These are phyloP conservation scores for Blastobotrys arbuscula DNA, from an alignment of 1,139 yeast species.

Conservation along the genomic window DNA sequence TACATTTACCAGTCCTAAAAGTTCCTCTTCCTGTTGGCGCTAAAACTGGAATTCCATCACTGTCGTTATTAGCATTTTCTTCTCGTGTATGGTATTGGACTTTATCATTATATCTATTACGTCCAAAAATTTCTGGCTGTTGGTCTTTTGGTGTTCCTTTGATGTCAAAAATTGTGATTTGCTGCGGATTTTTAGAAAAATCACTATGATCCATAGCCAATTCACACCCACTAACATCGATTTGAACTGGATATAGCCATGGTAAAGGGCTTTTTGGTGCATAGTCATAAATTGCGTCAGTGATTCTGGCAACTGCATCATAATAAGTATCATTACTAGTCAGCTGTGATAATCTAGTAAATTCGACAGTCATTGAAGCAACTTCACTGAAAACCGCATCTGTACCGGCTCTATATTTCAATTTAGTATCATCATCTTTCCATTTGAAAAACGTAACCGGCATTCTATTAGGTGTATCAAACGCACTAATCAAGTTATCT, in stretches of 20 bases:
- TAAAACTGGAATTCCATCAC: slow-evolving; percentile 5
- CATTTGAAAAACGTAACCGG: slow-evolving; percentile 62
- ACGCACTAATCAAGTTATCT: slow-evolving; percentile 61
- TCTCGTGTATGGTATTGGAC: not conserved
- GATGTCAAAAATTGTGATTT: not conserved
- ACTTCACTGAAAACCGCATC: slow-evolving; percentile 56
- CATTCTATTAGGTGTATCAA: slow-evolving; percentile 61
- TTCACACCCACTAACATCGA: slow-evolving; percentile 50
- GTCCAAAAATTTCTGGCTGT: not conserved
- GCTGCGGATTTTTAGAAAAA: not conserved
- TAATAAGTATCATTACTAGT: slow-evolving; percentile 52
- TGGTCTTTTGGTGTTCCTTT: not conserved
- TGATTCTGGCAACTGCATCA: slow-evolving; percentile 44
- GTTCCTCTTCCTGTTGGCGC: slow-evolving; percentile 13
- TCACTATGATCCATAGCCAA: slow-evolving; percentile 12
- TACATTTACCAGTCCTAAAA: slow-evolving; percentile 11
- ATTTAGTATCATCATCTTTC: slow-evolving; percentile 40
- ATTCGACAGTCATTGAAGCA: slow-evolving; percentile 64
- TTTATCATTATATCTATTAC: not conserved
- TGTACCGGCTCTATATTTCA: slow-evolving; percentile 29
- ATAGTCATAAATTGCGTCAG: slow-evolving; percentile 37
- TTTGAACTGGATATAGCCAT: slow-evolving; percentile 40
- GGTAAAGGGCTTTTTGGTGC: slow-evolving; percentile 31
- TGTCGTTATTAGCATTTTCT: not conserved
- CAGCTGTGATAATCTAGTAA: slow-evolving; percentile 59